These are phyloP conservation scores for Chlamydomonas incerta DNA, from an alignment of 139 green algal genomes.

Conservation along the genomic window DNA sequence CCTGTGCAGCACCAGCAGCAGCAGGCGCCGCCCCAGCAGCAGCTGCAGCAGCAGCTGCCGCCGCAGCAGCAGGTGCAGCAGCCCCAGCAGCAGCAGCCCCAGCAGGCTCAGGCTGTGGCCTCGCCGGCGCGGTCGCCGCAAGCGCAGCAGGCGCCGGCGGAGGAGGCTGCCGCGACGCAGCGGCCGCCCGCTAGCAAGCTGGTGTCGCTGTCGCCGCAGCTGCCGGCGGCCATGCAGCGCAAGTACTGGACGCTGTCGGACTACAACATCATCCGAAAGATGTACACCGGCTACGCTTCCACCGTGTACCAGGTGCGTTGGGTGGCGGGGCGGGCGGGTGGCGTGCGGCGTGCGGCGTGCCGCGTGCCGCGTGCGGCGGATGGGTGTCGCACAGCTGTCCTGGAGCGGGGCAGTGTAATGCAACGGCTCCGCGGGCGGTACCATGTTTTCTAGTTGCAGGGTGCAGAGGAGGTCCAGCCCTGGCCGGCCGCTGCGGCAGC, in stretches of 20 bases:
- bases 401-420: too few species aligned
- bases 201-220: conserved; percentile 39
- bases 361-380: too few species aligned
- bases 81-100: neutral
- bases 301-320: conserved; percentile 59
- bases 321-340: too few species aligned
- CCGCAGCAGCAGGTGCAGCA: neutral
- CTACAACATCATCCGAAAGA: conserved; percentile 66
- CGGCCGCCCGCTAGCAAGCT: conserved; percentile 33
- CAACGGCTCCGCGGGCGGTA: too few species aligned
- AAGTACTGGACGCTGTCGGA: conserved; percentile 62
- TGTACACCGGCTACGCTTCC: conserved; percentile 75
- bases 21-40: neutral
- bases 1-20: neutral
- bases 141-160: neutral
- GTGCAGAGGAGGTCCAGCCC: too few species aligned
- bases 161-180: neutral
- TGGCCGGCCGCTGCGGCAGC: too few species aligned
- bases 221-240: conserved; percentile 60
- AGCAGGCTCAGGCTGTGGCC: neutral
- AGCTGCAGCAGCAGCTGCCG: neutral
- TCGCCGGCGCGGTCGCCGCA: neutral
- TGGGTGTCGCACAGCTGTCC: too few species aligned
- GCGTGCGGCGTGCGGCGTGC: too few species aligned
- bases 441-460: too few species aligned